Conservation (phyloP, 2,329 filamentous ascomycete genomes). For the Lecanicillium sp. region DNA sequence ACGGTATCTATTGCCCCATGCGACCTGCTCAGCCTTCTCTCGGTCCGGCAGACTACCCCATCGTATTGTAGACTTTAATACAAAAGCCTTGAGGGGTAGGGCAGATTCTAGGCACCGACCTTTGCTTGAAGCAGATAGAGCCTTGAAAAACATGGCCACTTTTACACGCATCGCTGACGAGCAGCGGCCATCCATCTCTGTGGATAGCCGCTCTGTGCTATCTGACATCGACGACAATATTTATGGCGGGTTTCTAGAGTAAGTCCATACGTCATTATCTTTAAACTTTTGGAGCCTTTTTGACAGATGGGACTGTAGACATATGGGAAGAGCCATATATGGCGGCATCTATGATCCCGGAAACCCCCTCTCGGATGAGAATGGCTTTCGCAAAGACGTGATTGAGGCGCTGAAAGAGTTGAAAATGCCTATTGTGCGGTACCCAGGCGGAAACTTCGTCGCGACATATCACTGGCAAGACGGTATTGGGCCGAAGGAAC, state of each 20-base stretch:
- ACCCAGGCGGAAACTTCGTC: conserved; percentile 78
- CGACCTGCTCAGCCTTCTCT: no score
- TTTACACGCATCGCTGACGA: no score
- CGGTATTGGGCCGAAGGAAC: conserved; percentile 65
- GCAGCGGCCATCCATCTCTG: conserved; percentile 38
- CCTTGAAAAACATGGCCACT: no score
- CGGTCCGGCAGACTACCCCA: no score
- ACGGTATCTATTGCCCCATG: no score
- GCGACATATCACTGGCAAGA: conserved; percentile 84
- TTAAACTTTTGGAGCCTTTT: background rate
- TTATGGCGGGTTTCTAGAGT: conserved; percentile 82
- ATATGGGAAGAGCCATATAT: conserved; percentile 87
- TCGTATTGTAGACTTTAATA: conserved; percentile 17
- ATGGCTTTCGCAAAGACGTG: conserved; percentile 75
- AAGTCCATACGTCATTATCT: conserved; percentile 22
- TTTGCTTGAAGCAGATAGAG: no score
- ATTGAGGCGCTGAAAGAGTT: conserved; percentile 66
- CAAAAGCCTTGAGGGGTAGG: no score
- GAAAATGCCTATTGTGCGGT: conserved; percentile 68
- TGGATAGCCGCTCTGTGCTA: conserved; percentile 57
- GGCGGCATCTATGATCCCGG: conserved; percentile 76
- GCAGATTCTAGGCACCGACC: no score
- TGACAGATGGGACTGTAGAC: no score
- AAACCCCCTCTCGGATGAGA: conserved; percentile 62
- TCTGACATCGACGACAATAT: conserved; percentile 73